Percentiles rank a stretch among this genome's conserved stretches.
These are phyloP conservation scores for Scutellaria baicalensis DNA, from an alignment of 257 asterid genomes.

Conservation along the genomic window DNA sequence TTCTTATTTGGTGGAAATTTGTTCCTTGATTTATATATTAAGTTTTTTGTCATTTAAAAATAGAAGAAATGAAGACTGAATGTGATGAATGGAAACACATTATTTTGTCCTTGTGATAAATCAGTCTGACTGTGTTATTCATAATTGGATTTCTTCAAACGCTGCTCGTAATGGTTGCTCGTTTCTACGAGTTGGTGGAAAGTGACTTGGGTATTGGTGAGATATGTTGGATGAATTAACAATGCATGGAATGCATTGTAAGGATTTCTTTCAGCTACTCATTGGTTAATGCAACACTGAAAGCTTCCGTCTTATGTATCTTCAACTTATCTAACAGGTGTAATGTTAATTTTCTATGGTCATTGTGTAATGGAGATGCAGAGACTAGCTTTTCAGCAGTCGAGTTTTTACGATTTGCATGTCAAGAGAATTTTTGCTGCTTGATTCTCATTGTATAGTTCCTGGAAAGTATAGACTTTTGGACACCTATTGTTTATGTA, in stretches of 20 bases:
- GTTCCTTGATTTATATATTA: neutral
- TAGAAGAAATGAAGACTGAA: neutral
- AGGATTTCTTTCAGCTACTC: neutral
- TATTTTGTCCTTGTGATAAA: neutral
- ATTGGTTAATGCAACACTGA: neutral
- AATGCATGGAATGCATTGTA: neutral
- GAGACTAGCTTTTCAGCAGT: neutral
- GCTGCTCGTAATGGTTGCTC: neutral
- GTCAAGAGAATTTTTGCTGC: neutral
- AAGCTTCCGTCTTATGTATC: neutral
- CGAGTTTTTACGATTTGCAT: neutral
- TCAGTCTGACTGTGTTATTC: neutral
- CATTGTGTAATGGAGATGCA: neutral
- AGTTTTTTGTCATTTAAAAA: neutral
- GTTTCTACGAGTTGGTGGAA: neutral
- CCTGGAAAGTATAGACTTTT: neutral
- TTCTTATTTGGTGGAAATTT: neutral
- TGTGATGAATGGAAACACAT: neutral
- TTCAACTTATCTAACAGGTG: neutral
- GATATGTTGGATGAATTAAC: neutral
- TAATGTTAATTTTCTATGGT: neutral
- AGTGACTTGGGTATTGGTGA: neutral
- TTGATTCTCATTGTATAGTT: neutral
- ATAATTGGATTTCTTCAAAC: neutral
- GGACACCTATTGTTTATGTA: neutral